Conservation (phyloP, 2,329 filamentous ascomycete genomes). For the Trichocomaceae sp. region DNA sequence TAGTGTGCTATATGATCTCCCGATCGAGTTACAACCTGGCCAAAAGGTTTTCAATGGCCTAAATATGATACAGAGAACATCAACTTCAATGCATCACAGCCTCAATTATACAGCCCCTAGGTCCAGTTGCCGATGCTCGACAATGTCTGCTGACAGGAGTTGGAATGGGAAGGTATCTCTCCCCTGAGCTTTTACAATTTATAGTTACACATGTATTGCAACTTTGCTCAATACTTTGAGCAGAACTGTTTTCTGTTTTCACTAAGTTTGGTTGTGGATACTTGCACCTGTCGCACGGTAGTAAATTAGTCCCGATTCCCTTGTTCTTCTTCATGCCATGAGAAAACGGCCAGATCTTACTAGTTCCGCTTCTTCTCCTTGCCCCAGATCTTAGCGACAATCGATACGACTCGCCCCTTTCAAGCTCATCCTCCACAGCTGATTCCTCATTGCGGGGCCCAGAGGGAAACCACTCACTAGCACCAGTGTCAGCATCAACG, state of each 20-base stretch:
- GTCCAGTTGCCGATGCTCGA: no score
- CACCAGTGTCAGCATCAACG: conserved; percentile 4
- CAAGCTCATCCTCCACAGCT: conserved; percentile 33
- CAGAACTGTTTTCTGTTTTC: neutral
- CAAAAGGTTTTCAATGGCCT: no score
- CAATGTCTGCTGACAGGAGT: no score
- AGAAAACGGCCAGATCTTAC: neutral
- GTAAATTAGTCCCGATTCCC: neutral
- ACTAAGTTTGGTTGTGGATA: neutral
- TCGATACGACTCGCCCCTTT: conserved; percentile 37
- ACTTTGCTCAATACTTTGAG: neutral
- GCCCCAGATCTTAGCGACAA: conserved; percentile 10
- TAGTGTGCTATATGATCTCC: no score
- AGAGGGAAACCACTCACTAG: conserved; percentile 15
- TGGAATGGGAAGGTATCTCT: no score
- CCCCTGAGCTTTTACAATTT: neutral
- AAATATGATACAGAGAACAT: no score
- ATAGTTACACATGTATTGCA: neutral
- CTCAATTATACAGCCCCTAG: no score
- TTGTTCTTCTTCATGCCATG: no score
- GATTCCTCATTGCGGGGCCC: conserved; percentile 21
- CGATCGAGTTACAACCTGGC: no score
- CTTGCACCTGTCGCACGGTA: neutral
- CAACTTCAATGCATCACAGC: no score
- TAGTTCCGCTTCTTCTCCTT: conserved; percentile 13